Conservation (phyloP, 257 asterid species). For the Nicotiana otophora region DNA sequence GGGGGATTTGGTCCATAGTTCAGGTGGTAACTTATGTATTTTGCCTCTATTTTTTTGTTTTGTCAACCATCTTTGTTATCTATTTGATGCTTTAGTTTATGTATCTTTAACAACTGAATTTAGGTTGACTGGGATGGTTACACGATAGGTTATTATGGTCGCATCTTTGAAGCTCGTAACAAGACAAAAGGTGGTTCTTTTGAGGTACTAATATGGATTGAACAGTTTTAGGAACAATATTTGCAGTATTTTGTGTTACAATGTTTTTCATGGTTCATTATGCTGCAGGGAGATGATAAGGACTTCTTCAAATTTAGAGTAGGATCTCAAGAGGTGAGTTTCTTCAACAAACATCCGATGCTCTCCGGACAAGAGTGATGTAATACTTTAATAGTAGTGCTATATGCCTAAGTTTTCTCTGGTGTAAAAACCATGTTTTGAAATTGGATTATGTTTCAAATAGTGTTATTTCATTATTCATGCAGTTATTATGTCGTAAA, state of each 20-base stretch:
- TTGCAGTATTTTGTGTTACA: neutral
- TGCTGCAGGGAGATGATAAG: conserved; percentile 82
- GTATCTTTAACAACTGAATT: conserved; percentile 17
- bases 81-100: neutral
- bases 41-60: no score
- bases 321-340: conserved; percentile 73
- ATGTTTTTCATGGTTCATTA: conserved; percentile 18
- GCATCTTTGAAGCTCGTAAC: conserved; percentile 98
- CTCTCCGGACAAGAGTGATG: neutral
- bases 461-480: neutral
- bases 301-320: conserved; percentile 85
- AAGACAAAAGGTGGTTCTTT: conserved; percentile 97
- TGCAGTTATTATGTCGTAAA: neutral
- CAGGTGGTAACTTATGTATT: no score
- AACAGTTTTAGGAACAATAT: neutral
- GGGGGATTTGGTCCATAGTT: no score
- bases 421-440: neutral
- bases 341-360: neutral
- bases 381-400: neutral
- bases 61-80: neutral
- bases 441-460: neutral
- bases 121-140: conserved; percentile 99
- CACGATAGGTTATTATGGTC: conserved; percentile 96
- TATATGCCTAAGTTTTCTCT: neutral
- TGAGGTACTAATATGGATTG: conserved; percentile 44